Evolutionary conservation across 2,329 filamentous ascomycete species (phyloP).

Genomic region (Aspergillus sp.): DNA sequence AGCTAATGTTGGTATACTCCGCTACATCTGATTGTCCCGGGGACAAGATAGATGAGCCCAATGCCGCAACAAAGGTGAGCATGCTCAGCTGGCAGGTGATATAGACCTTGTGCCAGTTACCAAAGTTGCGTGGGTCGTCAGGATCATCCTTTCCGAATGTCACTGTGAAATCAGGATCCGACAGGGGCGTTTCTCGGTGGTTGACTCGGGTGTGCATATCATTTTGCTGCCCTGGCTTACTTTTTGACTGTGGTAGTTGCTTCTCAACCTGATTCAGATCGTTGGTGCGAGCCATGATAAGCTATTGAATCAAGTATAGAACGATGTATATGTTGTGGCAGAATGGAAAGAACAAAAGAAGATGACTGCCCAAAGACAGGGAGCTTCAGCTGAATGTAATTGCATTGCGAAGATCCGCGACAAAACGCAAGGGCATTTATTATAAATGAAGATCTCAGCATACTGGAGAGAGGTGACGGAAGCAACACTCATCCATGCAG

Average conservation of each 20-base stretch:
- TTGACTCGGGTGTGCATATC: background rate
- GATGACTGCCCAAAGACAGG: too few species aligned
- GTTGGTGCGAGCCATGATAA: too few species aligned
- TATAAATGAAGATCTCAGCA: too few species aligned
- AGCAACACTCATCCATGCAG: too few species aligned
- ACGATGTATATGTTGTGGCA: too few species aligned
- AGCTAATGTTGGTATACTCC: constrained; percentile 43
- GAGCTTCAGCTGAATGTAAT: too few species aligned
- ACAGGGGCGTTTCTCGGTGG: background rate
- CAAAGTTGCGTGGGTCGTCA: constrained; percentile 53
- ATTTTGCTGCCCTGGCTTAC: background rate
- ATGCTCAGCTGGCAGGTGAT: constrained; percentile 53
- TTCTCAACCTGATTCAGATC: too few species aligned
- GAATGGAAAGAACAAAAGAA: too few species aligned
- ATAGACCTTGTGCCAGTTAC: constrained; percentile 45
- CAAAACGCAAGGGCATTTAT: too few species aligned
- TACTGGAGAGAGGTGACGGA: too few species aligned
- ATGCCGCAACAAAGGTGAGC: constrained; percentile 51
- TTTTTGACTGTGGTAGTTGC: background rate
- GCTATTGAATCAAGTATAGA: too few species aligned
- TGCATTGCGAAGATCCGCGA: too few species aligned
- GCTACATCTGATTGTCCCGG: constrained; percentile 49
- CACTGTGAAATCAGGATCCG: background rate
- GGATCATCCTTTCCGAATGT: background rate
- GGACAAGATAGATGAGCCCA: constrained; percentile 54